Conservation (phyloP, 2,329 filamentous ascomycete species). For the Claviceps sp. region DNA sequence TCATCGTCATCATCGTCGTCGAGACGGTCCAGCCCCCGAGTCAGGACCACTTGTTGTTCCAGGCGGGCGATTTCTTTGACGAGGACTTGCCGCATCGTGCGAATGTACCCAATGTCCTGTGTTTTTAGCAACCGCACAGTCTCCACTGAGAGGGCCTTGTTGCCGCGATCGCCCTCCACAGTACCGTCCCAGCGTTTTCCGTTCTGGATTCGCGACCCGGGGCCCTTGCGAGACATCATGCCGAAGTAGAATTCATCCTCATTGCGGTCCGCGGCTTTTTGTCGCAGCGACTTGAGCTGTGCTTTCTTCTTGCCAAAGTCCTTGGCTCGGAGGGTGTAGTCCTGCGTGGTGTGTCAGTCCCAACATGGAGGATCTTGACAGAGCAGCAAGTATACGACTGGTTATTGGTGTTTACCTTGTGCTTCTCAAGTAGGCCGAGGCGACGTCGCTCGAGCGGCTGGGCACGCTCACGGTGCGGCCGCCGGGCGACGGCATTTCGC, state of each 20-base stretch:
- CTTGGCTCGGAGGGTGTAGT: constrained; percentile 50
- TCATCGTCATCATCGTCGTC: constrained; percentile 20
- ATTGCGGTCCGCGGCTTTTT: constrained; percentile 52
- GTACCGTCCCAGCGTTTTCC: constrained; percentile 42
- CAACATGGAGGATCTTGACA: not conserved
- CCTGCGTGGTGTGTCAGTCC: constrained; percentile 22
- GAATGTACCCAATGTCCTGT: constrained; percentile 52
- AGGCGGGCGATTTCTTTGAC: constrained; percentile 42
- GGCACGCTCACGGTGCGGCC: constrained; percentile 79
- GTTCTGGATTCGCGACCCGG: constrained; percentile 33
- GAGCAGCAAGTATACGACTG: too few relatives aligned
- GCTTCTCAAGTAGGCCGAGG: constrained; percentile 89
- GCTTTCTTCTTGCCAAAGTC: constrained; percentile 55
- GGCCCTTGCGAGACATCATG: constrained; percentile 50
- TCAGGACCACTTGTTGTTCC: constrained; percentile 39
- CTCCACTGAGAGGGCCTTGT: constrained; percentile 40
- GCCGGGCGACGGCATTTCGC: constrained; percentile 57
- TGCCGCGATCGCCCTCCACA: constrained; percentile 44
- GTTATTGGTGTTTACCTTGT: constrained; percentile 47
- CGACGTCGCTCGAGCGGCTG: constrained; percentile 73
- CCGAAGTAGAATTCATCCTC: constrained; percentile 63
- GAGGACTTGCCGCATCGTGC: constrained; percentile 47
- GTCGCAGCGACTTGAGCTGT: constrained; percentile 42
- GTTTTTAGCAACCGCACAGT: constrained; percentile 52
- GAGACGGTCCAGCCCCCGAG: constrained; percentile 22